These are phyloP conservation scores for Melanomma pulvis-pyrius DNA, from an alignment of 495 filamentous ascomycete genomes.

Conservation along the genomic window DNA sequence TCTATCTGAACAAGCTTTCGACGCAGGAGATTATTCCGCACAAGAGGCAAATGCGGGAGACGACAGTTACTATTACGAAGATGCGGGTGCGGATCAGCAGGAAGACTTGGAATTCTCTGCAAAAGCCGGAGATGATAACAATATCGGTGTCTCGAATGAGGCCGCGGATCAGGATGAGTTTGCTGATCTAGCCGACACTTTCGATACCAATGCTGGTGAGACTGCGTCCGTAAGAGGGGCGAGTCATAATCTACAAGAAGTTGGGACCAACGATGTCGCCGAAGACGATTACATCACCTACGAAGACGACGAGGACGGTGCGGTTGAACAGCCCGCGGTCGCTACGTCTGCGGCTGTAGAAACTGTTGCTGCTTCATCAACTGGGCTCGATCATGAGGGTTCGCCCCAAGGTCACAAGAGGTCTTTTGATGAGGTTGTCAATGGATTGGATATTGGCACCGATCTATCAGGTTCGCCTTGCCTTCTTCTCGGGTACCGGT, in stretches of 20 bases:
- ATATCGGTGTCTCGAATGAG: constrained; percentile 16
- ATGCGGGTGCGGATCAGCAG: background rate
- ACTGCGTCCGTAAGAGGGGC: background rate
- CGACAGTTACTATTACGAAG: background rate
- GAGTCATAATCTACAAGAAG: background rate
- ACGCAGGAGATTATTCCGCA: background rate
- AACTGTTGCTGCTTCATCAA: background rate
- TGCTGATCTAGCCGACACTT: constrained; percentile 28
- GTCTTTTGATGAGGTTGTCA: constrained; percentile 10
- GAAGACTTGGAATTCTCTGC: background rate
- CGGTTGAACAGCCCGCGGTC: background rate
- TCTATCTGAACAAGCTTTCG: background rate
- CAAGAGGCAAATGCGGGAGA: background rate
- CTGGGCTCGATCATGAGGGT: background rate
- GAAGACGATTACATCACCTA: constrained; percentile 19
- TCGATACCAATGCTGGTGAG: constrained; percentile 1
- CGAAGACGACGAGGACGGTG: constrained; percentile 23
- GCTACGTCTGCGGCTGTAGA: constrained; percentile 6
- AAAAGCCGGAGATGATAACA: background rate
- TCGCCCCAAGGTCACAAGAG: constrained; percentile 18
- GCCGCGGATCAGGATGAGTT: constrained; percentile 39
- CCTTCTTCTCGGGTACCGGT: background rate
- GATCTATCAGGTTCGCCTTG: background rate
- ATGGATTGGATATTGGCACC: background rate
- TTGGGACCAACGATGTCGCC: background rate